Conservation (phyloP, 139 green algal species). For the Microglena sp. region DNA sequence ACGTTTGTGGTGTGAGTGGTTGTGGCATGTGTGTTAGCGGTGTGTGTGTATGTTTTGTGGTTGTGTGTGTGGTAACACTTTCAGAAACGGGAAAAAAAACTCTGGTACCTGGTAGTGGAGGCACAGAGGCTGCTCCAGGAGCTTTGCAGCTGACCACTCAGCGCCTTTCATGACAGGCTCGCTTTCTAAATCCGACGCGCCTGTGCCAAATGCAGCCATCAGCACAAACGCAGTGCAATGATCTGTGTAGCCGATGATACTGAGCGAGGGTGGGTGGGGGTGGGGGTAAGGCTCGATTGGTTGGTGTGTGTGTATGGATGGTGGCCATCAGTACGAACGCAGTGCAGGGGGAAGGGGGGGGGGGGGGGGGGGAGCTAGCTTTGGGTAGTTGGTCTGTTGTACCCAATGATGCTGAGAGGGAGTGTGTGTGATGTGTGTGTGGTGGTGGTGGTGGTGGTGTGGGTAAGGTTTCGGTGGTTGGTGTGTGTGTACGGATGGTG, state of each 20-base stretch:
- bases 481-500: no score
- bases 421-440: neutral
- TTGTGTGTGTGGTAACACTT: no score
- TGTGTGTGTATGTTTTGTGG: no score
- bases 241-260: conserved; percentile 43
- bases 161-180: conserved; percentile 38
- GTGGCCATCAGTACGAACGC: neutral
- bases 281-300: neutral
- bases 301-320: neutral
- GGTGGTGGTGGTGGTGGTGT: neutral
- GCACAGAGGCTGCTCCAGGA: conserved; percentile 35
- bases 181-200: conserved; percentile 36
- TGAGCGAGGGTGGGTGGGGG: conserved; percentile 4
- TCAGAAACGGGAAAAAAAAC: neutral
- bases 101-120: conserved; percentile 18
- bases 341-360: neutral
- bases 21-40: no score
- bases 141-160: conserved; percentile 29
- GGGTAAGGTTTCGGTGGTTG: no score
- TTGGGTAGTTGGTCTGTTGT: no score
- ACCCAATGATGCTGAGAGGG: no score
- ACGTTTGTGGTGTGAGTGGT: no score
- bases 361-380: no score
- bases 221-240: conserved; percentile 44
- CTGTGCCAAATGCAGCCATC: conserved; percentile 36